Evolutionary conservation across 768 basidiomycete genomes (phyloP), one percentile per base, ranked within the genome.

Genomic region (Mycena maculata): DNA sequence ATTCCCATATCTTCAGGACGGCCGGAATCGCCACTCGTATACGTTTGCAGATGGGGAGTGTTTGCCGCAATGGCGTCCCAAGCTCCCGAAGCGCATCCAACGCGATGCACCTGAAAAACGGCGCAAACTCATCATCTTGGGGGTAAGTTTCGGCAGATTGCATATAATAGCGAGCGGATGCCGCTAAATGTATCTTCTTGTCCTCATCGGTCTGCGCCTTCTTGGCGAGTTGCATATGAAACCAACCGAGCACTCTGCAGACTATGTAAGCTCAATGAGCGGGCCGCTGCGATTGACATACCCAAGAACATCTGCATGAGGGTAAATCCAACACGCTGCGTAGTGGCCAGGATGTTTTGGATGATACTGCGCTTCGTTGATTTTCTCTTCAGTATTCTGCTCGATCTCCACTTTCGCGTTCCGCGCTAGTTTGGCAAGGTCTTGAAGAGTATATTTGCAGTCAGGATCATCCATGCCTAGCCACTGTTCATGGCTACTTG

Each of bases 1-100:
- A 41, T 49, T 58, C 65, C 77, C 77, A 78, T 4, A 78, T 74
- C 28, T 62, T 65, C 56, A 54, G 33, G 65, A 76, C 69, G 36
- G 73, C 71, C 7, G 75, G 76, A 25, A 73, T 59, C 1, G 73
- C 50, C 11, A 23, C 16, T 23, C 69, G 68, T 31, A 78, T 75
- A 20, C 53, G 65, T 60, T 69, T 62, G 63, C 76, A 66, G 25
- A 74, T 44, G 5, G 65, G 59, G 16, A 82, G 68, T 3, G 75
- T 77, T 1, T 67, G 62, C n/a, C 65, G 69, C 11, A 79, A 64
- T 0, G 77, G 72, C 7, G 69, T 71, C n/a, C 72, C 70, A 39
- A 60, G 58, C 11, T 41, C 12, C 25, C 30, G 25, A 18, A 66
- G 52, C 12, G 52, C 36, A 54, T 66, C 65, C 22, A 66, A 39